Conservation (phyloP, 345 rosid species). For the Melaleuca alternifolia region DNA sequence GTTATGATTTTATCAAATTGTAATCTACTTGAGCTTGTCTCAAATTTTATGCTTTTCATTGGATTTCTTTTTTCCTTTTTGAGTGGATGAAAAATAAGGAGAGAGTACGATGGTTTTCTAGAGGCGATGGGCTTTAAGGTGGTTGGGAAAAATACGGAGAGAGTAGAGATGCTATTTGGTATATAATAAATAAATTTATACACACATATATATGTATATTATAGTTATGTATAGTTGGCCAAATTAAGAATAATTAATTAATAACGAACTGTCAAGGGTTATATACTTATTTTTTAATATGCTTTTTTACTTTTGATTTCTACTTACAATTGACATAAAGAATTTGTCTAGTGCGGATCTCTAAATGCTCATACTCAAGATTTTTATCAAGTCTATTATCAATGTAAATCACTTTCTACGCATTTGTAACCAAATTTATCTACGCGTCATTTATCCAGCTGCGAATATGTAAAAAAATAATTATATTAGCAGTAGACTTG, state of each 20-base stretch:
- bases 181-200: too few relatives aligned
- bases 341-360: background rate
- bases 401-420: background rate
- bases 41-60: background rate
- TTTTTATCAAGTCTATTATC: background rate
- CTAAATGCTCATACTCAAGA: background rate
- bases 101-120: too few relatives aligned
- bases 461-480: accelerated
- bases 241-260: too few relatives aligned
- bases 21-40: background rate
- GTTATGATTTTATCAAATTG: background rate
- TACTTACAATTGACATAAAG: accelerated
- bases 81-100: too few relatives aligned
- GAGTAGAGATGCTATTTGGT: too few relatives aligned
- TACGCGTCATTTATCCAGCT: accelerated
- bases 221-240: too few relatives aligned
- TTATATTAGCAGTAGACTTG: background rate
- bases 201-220: too few relatives aligned
- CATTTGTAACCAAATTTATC: background rate
- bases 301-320: background rate
- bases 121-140: too few relatives aligned
- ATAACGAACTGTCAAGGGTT: too few relatives aligned
- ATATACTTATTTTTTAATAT: background rate
- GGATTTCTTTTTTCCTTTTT: accelerated
- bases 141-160: too few relatives aligned